Base-by-base conservation (phyloP, 768 basidiomycete genomes). In the Pilatotrama ljubarskyi region DNA sequence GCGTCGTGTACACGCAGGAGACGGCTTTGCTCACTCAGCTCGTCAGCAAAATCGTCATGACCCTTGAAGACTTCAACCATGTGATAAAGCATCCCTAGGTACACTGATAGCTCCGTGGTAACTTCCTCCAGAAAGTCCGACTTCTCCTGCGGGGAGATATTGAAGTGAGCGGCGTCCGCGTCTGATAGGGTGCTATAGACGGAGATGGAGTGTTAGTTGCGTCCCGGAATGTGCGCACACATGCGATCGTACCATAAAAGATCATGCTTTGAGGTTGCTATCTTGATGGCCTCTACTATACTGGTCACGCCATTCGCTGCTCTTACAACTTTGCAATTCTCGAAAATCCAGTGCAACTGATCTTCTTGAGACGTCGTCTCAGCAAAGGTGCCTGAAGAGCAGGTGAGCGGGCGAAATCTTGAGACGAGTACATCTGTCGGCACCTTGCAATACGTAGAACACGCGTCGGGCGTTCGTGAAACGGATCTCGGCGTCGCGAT, bases 301-400 rank as follows among this genome's bases (percentile, higher is more conserved):
- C 81, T 84, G 66, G 82, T 85, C 29, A 98, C 75, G 18, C 95
- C 95, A 73, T 96, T 93, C 0, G 88, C 88, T 20, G 82, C 79
- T 50, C 94, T 84, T 1, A 98, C 87, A 18, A 91, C 79, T 71
- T 90, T 93, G 71, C 90, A 91, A 70, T 98, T 96, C 73, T 96
- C 90, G 61, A 95, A 90, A 66, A 99, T 91, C 88, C 94, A 95
- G 64, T 95, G 92, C 38, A 98, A 77, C 71, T 99, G 96, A 71
- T 96, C 89, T 70, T 98, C 94, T 0, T 94, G 91, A 20, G 93
- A 93, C 10, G 84, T 84, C 0, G 94, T 93, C 72, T 97, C 95
- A 3, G 87, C 89, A 68, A 96, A 97, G 5, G 91, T 90, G 36
- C 94, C 94, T 95, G 48, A 32, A 18, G 38, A 61, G 58, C 13